Evolutionary conservation across 169 alveolate species (phyloP).

Genomic region (Eimeria acervulina): DNA sequence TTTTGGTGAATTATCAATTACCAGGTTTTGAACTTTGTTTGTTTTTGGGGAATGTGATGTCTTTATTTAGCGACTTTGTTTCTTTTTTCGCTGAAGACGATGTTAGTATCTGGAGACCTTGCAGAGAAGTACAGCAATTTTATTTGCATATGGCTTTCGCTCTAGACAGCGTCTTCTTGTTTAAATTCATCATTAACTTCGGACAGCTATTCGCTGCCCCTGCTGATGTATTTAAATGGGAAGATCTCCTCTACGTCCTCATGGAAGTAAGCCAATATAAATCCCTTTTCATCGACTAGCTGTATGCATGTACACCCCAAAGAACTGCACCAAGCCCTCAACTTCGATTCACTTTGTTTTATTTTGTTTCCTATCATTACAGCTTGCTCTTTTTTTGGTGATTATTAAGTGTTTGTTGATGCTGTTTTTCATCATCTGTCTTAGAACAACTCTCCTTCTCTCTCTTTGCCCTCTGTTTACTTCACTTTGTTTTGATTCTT

Average conservation of each 20-base stretch:
- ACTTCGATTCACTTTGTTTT: not conserved
- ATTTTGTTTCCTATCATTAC: not conserved
- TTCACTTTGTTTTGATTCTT: not conserved
- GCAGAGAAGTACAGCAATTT: slow-evolving; percentile 74
- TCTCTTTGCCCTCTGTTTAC: not conserved
- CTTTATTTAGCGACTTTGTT: slow-evolving; percentile 29
- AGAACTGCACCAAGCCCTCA: too few species aligned
- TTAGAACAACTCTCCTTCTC: too few species aligned
- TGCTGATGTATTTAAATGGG: slow-evolving; percentile 79
- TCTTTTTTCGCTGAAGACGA: slow-evolving; percentile 60
- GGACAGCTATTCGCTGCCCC: slow-evolving; percentile 55
- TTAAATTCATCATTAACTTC: slow-evolving; percentile 49
- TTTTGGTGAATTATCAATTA: slow-evolving; percentile 49
- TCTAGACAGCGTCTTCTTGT: slow-evolving; percentile 33
- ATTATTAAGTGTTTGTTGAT: too few species aligned
- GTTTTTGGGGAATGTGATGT: slow-evolving; percentile 20
- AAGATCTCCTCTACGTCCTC: slow-evolving; percentile 76
- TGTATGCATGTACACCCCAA: slow-evolving; percentile 3
- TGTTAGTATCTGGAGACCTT: slow-evolving; percentile 35
- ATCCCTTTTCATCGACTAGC: not conserved
- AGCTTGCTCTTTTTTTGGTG: not conserved
- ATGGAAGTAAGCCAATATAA: slow-evolving; percentile 77
- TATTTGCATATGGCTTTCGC: slow-evolving; percentile 79
- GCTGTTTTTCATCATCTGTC: too few species aligned
- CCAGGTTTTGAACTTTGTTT: slow-evolving; percentile 37